phyloP scores from a whole-genome alignment of 257 asterid genomes.

The Datura wrightii region DNA sequence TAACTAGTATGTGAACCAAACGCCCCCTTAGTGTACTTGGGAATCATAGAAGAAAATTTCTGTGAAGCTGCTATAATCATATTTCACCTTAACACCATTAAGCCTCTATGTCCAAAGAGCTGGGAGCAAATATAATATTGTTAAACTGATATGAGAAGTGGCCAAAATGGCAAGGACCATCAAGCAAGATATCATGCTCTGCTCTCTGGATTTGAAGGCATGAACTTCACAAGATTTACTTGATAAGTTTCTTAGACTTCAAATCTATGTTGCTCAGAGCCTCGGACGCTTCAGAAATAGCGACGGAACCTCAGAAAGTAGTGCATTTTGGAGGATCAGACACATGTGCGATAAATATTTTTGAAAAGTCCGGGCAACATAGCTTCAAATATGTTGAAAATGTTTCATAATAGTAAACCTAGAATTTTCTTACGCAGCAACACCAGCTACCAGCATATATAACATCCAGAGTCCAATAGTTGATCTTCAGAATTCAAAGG shows the following conservation, averaged over 20 bases:
- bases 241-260: too few species aligned
- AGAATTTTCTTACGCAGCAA: background rate
- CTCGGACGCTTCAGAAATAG: background rate
- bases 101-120: background rate
- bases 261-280: too few species aligned
- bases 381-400: background rate
- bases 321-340: background rate
- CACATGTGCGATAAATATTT: background rate
- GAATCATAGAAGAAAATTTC: background rate
- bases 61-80: too few species aligned
- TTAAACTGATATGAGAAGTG: background rate
- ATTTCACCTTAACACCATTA: background rate
- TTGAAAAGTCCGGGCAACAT: background rate
- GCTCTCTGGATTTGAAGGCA: too few species aligned
- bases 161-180: background rate
- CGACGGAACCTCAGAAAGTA: rapidly evolving
- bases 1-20: background rate
- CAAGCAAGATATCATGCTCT: too few species aligned
- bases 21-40: background rate
- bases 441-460: background rate
- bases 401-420: background rate
- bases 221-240: too few species aligned
- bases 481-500: background rate
- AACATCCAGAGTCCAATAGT: background rate
- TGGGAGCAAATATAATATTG: background rate